A percentile compares a stretch with the other conserved stretches of the same genome.
phyloP scores from a whole-genome alignment of 257 asterid species.

The Coffea eugenioides region DNA sequence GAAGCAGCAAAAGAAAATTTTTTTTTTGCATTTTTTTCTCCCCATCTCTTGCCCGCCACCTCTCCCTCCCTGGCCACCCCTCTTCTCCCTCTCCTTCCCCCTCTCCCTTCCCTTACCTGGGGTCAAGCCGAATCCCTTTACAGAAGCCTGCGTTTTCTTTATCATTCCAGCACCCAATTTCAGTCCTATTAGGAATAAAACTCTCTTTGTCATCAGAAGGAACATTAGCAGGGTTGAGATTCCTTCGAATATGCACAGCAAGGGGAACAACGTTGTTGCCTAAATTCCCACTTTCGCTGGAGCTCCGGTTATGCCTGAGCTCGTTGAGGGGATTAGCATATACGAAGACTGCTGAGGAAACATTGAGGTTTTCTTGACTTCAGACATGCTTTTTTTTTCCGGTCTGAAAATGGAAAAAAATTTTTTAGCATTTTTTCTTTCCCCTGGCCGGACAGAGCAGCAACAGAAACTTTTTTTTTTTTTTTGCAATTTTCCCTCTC shows the following conservation, averaged over 20 bases:
- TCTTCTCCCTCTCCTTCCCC: too few species aligned
- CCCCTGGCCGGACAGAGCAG: too few species aligned
- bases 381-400: slow-evolving; percentile 34
- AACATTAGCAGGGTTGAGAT: slow-evolving; percentile 12
- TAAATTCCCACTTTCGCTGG: slow-evolving; percentile 29
- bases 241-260: slow-evolving; percentile 29
- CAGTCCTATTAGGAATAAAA: slow-evolving; percentile 33
- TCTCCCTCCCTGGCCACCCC: too few species aligned
- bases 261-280: slow-evolving; percentile 17
- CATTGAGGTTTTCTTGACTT: slow-evolving; percentile 41
- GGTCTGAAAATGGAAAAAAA: not conserved
- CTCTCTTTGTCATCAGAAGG: slow-evolving; percentile 46
- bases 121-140: slow-evolving; percentile 14
- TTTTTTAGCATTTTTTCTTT: too few species aligned
- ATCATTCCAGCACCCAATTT: slow-evolving; percentile 15
- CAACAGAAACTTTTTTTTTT: too few species aligned
- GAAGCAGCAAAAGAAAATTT: too few species aligned
- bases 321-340: slow-evolving; percentile 67
- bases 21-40: too few species aligned
- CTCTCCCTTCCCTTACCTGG: not conserved
- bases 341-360: slow-evolving; percentile 45
- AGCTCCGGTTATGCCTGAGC: slow-evolving; percentile 41
- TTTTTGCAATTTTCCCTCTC: too few species aligned
- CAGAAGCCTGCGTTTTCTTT: slow-evolving; percentile 30
- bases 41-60: too few species aligned